Evolutionary conservation across 495 filamentous ascomycete genomes (phyloP), one percentile per base, ranked within the genome.

Genomic region (Podospora appendiculata): DNA sequence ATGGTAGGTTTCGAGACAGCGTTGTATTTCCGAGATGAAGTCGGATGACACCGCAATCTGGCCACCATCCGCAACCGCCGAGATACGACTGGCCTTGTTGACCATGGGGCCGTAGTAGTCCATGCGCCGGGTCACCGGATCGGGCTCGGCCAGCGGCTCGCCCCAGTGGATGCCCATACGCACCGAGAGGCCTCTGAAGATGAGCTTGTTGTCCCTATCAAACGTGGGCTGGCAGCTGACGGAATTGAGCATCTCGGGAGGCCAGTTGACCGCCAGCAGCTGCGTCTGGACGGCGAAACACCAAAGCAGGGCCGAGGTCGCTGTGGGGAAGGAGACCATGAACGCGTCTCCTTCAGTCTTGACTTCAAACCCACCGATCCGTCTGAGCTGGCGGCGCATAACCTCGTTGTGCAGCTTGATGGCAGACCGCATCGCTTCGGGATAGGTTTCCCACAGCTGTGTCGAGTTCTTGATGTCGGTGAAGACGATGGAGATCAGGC

Each of bases 101-200:
- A 99, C 93, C 89, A 99, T 97, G 1, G 94, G 93, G 8, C 93
- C 93, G 67, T 96, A 97, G 69, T 99, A 99, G 63, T 99, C 93
- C 93, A 99, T 99, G 40, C 93, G 90, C 45, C 89, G 84, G 9
- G 93, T 99, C 6, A 99, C 88, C 0, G 93, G 92, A 66, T 99
- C 93, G 34, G 85, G 84, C 63, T 97, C 93, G 58, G 89, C 94
- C 49, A 99, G 90, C 32, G 94, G 93, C 42, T 85, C 81, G 48
- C 93, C 93, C 84, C 86, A 97, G 64, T 99, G 93, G 42, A 91
- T 85, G 54, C 93, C 93, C 94, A 99, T 99, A 47, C 93, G 83
- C 39, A 99, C 93, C 19, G 90, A 95, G 50, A 99, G 66, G 34
- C 93, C 93, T 49, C 85, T 82, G 69, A 95, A 96, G 47, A 99